phyloP scores from a whole-genome alignment of 805 yeast genomes.

The Pichia membranifaciens region DNA sequence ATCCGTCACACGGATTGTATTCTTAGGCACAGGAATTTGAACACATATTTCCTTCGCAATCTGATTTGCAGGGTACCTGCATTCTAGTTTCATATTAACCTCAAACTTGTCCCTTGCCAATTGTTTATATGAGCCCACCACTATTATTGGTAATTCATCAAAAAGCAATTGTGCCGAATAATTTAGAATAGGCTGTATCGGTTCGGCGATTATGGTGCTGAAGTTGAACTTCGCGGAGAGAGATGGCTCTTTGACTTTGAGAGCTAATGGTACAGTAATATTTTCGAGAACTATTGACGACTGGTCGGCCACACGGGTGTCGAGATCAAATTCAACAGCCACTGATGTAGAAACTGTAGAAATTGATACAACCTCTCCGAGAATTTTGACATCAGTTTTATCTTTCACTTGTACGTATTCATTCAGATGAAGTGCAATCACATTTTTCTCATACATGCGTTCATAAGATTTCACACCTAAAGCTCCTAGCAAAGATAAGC shows the following conservation, averaged over 20 bases:
- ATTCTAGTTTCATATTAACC: not conserved
- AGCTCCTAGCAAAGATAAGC: too few species aligned
- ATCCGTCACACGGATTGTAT: not conserved
- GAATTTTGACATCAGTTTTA: not conserved
- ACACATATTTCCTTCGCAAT: not conserved
- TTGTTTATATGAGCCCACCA: constrained; percentile 4
- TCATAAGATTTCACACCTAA: too few species aligned
- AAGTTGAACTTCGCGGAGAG: not conserved
- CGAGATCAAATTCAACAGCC: not conserved
- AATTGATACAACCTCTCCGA: constrained; percentile 1
- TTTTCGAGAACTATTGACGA: not conserved
- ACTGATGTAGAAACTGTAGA: constrained; percentile 15
- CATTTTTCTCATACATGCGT: constrained; percentile 1
- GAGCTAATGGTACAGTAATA: not conserved
- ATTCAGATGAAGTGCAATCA: constrained; percentile 1
- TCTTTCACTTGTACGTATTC: constrained; percentile 1
- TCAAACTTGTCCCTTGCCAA: constrained; percentile 3
- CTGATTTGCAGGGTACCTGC: not conserved
- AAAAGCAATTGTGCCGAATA: not conserved
- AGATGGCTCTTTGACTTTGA: not conserved
- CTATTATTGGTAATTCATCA: not conserved
- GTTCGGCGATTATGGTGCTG: too few species aligned
- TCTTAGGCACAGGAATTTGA: constrained; percentile 1
- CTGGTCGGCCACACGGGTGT: not conserved
- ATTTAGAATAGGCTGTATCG: not conserved